Evolutionary conservation across 1,139 yeast species (phyloP).

Genomic region (Zygosaccharomyces sapae): DNA sequence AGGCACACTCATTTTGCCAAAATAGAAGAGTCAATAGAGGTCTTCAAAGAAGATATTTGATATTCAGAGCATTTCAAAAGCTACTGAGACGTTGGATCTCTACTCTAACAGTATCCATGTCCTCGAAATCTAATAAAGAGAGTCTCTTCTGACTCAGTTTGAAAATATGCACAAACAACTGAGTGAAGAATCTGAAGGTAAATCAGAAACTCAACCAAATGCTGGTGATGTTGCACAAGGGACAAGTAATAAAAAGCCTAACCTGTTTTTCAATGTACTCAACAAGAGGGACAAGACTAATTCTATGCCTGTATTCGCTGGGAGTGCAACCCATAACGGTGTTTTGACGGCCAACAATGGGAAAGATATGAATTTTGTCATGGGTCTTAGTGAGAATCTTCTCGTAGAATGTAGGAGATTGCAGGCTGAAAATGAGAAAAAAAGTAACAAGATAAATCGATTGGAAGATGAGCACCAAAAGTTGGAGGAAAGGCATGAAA

Average conservation of each 20-base stretch:
- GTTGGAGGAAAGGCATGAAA: conserved; percentile 39
- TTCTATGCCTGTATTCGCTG: conserved; percentile 33
- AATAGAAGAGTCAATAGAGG: not conserved
- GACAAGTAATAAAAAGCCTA: conserved; percentile 15
- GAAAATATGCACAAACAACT: conserved; percentile 57
- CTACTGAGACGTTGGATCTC: not conserved
- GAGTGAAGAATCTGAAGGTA: conserved; percentile 33
- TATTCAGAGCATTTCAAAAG: too few species aligned
- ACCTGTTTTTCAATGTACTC: conserved; percentile 30
- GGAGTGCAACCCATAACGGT: conserved; percentile 27
- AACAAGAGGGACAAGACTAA: conserved; percentile 33
- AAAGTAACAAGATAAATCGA: conserved; percentile 43
- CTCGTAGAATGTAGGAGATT: conserved; percentile 74
- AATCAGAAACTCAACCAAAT: conserved; percentile 26
- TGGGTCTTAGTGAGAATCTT: conserved; percentile 76
- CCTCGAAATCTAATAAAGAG: conserved; percentile 8
- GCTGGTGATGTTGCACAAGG: conserved; percentile 19
- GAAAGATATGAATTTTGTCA: conserved; percentile 73
- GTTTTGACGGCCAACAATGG: conserved; percentile 26
- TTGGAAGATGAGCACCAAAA: conserved; percentile 45
- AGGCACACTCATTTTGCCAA: not conserved
- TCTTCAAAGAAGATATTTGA: not conserved
- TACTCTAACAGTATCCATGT: not conserved
- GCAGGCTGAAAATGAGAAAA: conserved; percentile 62
- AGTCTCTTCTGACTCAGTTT: conserved; percentile 41